These are phyloP conservation scores for Penicillium sp. DNA, from an alignment of 2,329 filamentous ascomycete genomes.

Conservation along the genomic window DNA sequence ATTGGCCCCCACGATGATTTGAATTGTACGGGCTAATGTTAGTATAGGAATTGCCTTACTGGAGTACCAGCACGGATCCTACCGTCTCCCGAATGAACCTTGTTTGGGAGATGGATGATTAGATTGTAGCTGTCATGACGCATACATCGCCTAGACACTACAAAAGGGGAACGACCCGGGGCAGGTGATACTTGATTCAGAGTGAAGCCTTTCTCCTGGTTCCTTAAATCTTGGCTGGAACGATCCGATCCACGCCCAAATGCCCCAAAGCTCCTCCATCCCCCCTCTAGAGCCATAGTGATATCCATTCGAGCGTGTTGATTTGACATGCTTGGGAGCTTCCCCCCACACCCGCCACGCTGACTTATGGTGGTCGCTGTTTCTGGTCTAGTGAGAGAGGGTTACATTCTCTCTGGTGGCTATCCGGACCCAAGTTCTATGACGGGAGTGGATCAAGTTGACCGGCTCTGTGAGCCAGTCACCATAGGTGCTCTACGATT, in stretches of 20 bases:
- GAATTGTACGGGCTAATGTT: conserved; percentile 13
- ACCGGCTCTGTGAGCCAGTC: conserved; percentile 27
- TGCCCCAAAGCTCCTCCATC: neutral
- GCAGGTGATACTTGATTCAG: neutral
- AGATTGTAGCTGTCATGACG: conserved; percentile 32
- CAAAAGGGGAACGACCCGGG: neutral
- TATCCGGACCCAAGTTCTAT: conserved; percentile 22
- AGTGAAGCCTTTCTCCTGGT: conserved; percentile 4
- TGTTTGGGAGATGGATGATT: conserved; percentile 16
- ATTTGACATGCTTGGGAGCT: conserved; percentile 11
- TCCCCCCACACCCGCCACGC: conserved; percentile 23
- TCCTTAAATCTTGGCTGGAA: conserved; percentile 12
- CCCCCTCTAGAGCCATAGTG: conserved; percentile 1
- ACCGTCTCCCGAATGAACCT: conserved; percentile 12
- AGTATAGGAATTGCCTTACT: neutral
- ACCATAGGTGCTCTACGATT: conserved; percentile 20
- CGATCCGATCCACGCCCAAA: conserved; percentile 14
- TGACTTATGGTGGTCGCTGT: conserved; percentile 27
- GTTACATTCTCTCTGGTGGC: conserved; percentile 40
- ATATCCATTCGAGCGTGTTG: conserved; percentile 16
- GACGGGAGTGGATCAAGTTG: conserved; percentile 18
- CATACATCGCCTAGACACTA: conserved; percentile 28
- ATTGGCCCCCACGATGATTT: conserved; percentile 12
- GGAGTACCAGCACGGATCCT: conserved; percentile 11
- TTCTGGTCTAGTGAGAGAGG: conserved; percentile 33